Base-by-base conservation (phyloP, 1,139 yeast genomes). In the Saccharomyces hybrid region DNA sequence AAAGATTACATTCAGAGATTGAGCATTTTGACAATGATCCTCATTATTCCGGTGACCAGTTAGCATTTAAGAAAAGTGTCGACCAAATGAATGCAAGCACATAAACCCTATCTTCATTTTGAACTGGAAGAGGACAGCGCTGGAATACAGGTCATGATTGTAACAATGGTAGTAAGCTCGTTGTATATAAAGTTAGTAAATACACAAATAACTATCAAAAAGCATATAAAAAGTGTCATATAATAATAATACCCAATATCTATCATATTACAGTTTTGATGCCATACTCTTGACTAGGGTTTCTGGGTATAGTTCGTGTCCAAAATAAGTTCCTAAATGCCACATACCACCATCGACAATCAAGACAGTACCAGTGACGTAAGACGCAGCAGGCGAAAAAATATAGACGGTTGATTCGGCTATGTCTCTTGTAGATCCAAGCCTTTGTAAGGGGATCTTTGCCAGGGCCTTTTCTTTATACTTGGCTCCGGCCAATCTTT, bases 261-360 rank as follows among this genome's bases (percentile, higher is more conserved):
- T 19, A 38, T 38, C 44, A 19, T 16, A 38, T 38, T 38, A 38
- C 21, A 57, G 19, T 56, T 70, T 72, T 14, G 75, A 63, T 50
- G 58, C 60, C 50, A 60, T 63, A 50, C 61, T 66, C 28, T 70
- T 51, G 26, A 64, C 59, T 54, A 78, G 56, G 6, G 52, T 57
- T 2, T 73, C 71, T 9, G 82, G 82, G 56, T 77, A 78, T 56
- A 67, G 55, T 7, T 69, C 66, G 3, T 64, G 58, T 3, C 73
- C 70, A 46, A 75, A 68, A 53, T 69, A 64, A 46, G 75, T 78
- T 21, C 89, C 93, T 65, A 81, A 74, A 66, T 89, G 96, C 97
- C 97, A 90, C 55, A 80, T 78, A 1, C 84, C 98, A 53, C 98
- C 98, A 70, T 91, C 99, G 11, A 91, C 97, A 12, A 89, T 86